phyloP scores from a whole-genome alignment of 176 grass and related monocot genomes.

The Aegilops sharonensis region DNA sequence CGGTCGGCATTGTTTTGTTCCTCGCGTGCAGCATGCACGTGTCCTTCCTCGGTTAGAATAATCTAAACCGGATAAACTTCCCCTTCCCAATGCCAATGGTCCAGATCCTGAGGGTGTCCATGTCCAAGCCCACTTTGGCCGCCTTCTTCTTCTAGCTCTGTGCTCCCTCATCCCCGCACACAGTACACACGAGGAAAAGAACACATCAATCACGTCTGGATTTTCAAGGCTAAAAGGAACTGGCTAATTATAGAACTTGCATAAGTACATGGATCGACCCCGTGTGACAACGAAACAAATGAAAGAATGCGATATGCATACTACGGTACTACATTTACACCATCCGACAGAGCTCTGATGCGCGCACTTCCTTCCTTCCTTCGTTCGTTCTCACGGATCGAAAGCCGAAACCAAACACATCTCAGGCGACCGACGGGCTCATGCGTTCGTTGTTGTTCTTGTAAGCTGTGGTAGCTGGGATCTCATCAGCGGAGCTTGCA shows the following conservation, averaged over 20 bases:
- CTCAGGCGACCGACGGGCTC: neutral
- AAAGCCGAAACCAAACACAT: neutral
- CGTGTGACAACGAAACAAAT: constrained; percentile 36
- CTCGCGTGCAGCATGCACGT: neutral
- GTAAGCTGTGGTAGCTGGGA: neutral
- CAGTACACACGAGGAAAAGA: neutral
- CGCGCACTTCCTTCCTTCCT: neutral
- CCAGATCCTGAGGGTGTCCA: neutral
- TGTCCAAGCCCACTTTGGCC: neutral
- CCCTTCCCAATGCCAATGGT: neutral
- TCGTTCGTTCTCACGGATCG: neutral
- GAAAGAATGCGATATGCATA: constrained; percentile 41
- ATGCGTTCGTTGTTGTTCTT: neutral
- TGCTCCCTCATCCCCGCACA: neutral
- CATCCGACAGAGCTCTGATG: neutral
- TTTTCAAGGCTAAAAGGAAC: neutral
- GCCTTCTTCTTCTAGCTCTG: too few relatives aligned
- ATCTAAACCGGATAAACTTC: neutral
- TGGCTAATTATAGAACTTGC: neutral
- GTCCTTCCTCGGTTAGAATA: neutral
- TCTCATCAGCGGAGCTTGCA: constrained; percentile 54
- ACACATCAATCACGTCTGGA: too few relatives aligned
- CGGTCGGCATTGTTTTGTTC: neutral
- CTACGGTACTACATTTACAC: constrained; percentile 31
- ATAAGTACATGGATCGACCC: neutral